Evolutionary conservation across 1,284 basidiomycete species (phyloP).

Genomic region (Waitea zeae): DNA sequence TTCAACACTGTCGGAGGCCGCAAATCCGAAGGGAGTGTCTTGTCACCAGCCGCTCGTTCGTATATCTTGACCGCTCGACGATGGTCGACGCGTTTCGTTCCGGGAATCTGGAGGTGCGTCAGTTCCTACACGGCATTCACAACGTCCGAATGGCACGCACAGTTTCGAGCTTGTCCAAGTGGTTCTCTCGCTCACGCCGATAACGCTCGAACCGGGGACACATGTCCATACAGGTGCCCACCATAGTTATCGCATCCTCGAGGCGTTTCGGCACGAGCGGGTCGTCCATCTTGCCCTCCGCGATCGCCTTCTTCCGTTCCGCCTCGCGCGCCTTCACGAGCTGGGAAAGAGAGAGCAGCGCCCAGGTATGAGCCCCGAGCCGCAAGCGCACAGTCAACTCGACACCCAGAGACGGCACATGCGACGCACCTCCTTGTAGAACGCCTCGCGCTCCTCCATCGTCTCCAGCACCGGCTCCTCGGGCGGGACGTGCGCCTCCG

Average conservation of each 20-base stretch:
- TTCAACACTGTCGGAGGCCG: conserved; percentile 77
- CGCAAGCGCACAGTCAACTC: conserved; percentile 7
- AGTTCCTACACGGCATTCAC: conserved; percentile 10
- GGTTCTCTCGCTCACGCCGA: conserved; percentile 79
- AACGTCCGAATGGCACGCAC: conserved; percentile 25
- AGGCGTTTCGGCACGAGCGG: conserved; percentile 63
- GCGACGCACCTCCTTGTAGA: conserved; percentile 46
- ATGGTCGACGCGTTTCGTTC: conserved; percentile 70
- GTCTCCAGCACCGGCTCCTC: conserved; percentile 27
- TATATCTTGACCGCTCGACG: conserved; percentile 86
- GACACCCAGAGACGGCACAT: conserved; percentile 8
- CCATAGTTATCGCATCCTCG: conserved; percentile 77
- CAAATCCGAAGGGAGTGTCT: conserved; percentile 82
- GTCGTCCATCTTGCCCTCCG: conserved; percentile 77
- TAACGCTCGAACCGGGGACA: conserved; percentile 90
- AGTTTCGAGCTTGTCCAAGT: conserved; percentile 76
- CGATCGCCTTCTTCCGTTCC: conserved; percentile 67
- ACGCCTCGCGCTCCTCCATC: conserved; percentile 39
- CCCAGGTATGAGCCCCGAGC: no score
- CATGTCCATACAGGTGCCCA: conserved; percentile 88
- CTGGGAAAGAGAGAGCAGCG: no score
- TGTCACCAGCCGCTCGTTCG: conserved; percentile 88
- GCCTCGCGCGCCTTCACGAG: conserved; percentile 55
- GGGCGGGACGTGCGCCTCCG: conserved; percentile 12
- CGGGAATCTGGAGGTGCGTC: conserved; percentile 38